phyloP scores from a whole-genome alignment of 2,329 filamentous ascomycete species.

The Beauveria brongniartii region DNA sequence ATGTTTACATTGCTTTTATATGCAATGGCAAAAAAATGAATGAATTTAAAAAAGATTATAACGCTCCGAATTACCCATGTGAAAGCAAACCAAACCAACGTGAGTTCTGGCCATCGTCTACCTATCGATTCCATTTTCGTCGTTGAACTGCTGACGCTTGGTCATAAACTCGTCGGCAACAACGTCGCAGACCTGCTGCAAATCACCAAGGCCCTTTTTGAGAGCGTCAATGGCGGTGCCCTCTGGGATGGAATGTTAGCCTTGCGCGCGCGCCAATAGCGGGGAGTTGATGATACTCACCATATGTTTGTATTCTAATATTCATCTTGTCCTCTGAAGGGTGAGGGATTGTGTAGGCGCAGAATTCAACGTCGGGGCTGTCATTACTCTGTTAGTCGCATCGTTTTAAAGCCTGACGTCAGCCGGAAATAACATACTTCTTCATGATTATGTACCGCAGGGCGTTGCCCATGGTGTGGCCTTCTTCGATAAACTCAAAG shows the following conservation, averaged over 20 bases:
- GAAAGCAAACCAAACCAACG: no score
- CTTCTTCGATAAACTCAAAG: conserved; percentile 89
- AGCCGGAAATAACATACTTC: conserved; percentile 57
- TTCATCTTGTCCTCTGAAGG: conserved; percentile 97
- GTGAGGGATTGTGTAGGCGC: conserved; percentile 95
- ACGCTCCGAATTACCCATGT: conserved; percentile 1
- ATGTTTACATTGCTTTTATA: neutral
- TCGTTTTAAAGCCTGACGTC: neutral
- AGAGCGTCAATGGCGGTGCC: conserved; percentile 76
- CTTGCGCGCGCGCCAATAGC: no score
- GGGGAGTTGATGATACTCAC: conserved; percentile 41
- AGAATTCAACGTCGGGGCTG: conserved; percentile 89
- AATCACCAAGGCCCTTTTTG: conserved; percentile 79
- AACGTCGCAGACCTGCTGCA: conserved; percentile 88
- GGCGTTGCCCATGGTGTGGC: conserved; percentile 92
- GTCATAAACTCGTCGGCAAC: conserved; percentile 81
- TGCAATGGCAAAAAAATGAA: neutral
- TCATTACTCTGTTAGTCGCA: no score
- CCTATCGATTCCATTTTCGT: conserved; percentile 25
- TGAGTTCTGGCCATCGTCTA: conserved; percentile 5
- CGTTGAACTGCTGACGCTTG: conserved; percentile 36
- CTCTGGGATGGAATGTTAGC: conserved; percentile 40
- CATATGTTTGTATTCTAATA: conserved; percentile 91
- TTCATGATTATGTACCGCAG: conserved; percentile 96
- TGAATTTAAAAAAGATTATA: neutral